Evolutionary conservation across 179 eudicot genomes (phyloP), one percentile per base, ranked within the genome.

Genomic region (Beta corolliflora): DNA sequence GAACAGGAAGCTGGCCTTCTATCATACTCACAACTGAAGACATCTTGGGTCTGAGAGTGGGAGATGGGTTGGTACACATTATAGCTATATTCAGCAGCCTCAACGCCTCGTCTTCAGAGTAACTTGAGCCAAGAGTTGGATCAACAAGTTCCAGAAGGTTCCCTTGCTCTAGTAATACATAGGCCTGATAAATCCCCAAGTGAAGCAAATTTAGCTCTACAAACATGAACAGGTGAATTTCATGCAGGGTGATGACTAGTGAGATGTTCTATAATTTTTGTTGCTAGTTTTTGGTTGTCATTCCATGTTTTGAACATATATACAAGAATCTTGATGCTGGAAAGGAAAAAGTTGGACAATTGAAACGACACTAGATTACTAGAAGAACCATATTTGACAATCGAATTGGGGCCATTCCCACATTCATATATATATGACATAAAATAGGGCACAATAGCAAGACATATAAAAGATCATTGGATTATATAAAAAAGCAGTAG

Each of bases 1-100:
- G 92, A 54, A 94, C 87, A 0, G 89, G 92, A 3, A 78, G 80
- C 60, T 86, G 83, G 44, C 93, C 98, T 54, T 92, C 90, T 21
- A 94, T 85, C 90, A 90, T 92, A 65, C 89, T 84, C 79, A 92
- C 92, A 9, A 83, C 98, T 0, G 89, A 80, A 8, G 95, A 92
- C 98, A 94, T 94, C n/a, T 85, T 21, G 7, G 97, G 97, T 73
- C 97, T 87, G 3, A 92, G 89, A 19, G 90, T 86, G 7, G 95
- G 95, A 80, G 97, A 92, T 7, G 91, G 93, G 75, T 91, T 94
- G 36, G 94, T 89, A 74, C 98, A 94, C 56, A 92, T 23, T 12
- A 94, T 82, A 7, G 93, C 90, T 73, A 94, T 10, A 74, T 90
- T 91, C 25, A 92, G 77, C 84, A 91, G 83, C 63, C 81, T 85